Evolutionary conservation across 108 stramenopile genomes (phyloP).

Genomic region (Cylindrotheca closterium): DNA sequence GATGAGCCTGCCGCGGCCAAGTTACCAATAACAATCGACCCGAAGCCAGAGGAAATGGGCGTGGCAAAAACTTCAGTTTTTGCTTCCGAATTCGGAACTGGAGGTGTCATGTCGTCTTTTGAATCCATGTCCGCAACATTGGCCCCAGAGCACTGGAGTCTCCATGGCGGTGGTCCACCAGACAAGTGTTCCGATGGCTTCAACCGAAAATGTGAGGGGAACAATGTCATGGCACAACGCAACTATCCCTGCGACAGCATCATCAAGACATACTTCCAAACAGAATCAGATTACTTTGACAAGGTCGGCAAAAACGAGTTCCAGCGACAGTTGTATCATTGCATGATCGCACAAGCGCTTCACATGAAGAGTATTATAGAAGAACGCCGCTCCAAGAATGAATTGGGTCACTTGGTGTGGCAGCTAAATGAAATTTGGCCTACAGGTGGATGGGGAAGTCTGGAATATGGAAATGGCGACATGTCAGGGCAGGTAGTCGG

Average conservation of each 20-base stretch:
- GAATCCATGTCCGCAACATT: conserved; percentile 56
- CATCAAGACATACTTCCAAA: conserved; percentile 42
- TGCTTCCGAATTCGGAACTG: conserved; percentile 51
- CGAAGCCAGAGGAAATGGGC: not conserved
- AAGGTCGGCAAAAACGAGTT: conserved; percentile 31
- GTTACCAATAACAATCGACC: not conserved
- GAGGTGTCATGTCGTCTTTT: conserved; percentile 40
- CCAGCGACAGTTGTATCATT: conserved; percentile 45
- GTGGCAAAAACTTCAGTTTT: not conserved
- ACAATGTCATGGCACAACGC: conserved; percentile 54
- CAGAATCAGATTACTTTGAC: conserved; percentile 16
- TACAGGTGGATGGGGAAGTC: conserved; percentile 59
- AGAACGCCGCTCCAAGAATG: conserved; percentile 29
- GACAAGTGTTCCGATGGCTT: conserved; percentile 41
- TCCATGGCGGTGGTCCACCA: conserved; percentile 43
- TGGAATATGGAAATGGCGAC: conserved; percentile 41
- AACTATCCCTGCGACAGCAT: conserved; percentile 61
- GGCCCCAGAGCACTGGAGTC: conserved; percentile 21
- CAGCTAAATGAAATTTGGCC: conserved; percentile 70
- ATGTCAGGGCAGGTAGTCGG: conserved; percentile 32
- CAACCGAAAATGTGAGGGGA: conserved; percentile 40
- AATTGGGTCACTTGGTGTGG: conserved; percentile 53
- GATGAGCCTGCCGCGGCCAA: not conserved
- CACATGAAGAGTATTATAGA: conserved; percentile 54
- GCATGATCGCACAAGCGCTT: conserved; percentile 52